Base-by-base conservation (phyloP, 768 basidiomycete species). In the Tulasnella sp. region DNA sequence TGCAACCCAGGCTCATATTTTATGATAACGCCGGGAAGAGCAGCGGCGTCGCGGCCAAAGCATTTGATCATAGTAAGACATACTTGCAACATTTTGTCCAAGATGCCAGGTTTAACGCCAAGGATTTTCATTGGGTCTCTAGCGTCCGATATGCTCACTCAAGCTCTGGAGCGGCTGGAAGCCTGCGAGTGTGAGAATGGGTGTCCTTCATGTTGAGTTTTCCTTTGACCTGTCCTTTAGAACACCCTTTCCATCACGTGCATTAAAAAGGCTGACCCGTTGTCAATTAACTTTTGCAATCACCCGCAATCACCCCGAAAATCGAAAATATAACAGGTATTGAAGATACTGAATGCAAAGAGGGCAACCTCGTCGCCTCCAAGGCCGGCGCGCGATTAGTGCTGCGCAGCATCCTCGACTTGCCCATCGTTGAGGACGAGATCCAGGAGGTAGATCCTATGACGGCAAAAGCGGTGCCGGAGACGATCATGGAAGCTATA, bases 321-420 rank as follows among this genome's bases (percentile, higher is more conserved):
- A n/a, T n/a, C n/a, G n/a, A n/a, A n/a, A n/a, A n/a, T n/a, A n/a
- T n/a, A n/a, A n/a, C 57, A 91, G 89, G 88, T 66, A 77, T 88
- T 15, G 74, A 80, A 60, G 84, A 83, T 64, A 66, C 76, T 17
- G 68, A 66, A 5, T 92, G 90, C 70, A 81, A 72, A 66, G 83
- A 88, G 68, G 76, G 76, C 53, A 90, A 90, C 70, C 69, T 74
- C n/a, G 80, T 91, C 2, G 76, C 74, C 15, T 87, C 84, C 10
- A 92, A 92, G 67, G 57, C 77, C 5, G 90, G 90, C n/a, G 87
- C 88, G 1, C 68, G 76, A 25, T 69, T 90, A 25, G 71, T 91
- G 41, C 70, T 91, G 5, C 78, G 78, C 45, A 76, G 77, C 17
- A 69, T 91, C 12, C 76, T 89, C 17, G 77, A 70, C 11, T 64